These are phyloP conservation scores for Polyporus arcularius DNA, from an alignment of 768 basidiomycete genomes.

Conservation along the genomic window DNA sequence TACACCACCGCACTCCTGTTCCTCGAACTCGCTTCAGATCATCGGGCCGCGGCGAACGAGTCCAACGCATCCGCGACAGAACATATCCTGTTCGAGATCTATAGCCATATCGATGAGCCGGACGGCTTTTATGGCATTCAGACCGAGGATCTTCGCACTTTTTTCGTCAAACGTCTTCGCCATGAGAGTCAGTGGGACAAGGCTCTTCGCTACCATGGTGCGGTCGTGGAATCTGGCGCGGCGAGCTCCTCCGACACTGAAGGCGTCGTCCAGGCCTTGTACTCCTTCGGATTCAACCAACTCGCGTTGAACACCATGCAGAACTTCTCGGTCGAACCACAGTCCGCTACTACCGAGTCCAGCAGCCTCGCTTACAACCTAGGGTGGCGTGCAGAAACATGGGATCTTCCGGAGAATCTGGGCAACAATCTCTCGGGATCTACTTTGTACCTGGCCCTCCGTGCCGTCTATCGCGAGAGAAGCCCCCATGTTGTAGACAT, in stretches of 20 bases:
- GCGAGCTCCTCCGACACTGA: conserved; percentile 46
- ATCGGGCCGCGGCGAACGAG: conserved; percentile 30
- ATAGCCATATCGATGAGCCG: conserved; percentile 94
- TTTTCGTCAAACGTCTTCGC: conserved; percentile 83
- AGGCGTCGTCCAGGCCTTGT: conserved; percentile 78
- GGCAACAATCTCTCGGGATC: conserved; percentile 49
- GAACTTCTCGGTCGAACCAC: neutral
- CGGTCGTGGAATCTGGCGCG: conserved; percentile 67
- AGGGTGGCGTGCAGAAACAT: conserved; percentile 93
- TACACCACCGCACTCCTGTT: conserved; percentile 92
- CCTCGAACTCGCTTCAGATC: conserved; percentile 75
- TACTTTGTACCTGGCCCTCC: conserved; percentile 75
- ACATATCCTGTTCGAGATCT: conserved; percentile 86
- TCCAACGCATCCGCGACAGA: conserved; percentile 46
- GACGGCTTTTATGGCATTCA: conserved; percentile 97
- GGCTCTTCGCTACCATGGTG: conserved; percentile 89
- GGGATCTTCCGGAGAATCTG: conserved; percentile 82
- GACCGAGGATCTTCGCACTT: conserved; percentile 71
- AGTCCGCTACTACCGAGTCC: conserved; percentile 18
- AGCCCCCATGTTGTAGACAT: conserved; percentile 49
- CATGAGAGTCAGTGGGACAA: conserved; percentile 94
- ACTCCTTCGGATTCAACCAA: conserved; percentile 86
- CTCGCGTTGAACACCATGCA: conserved; percentile 68
- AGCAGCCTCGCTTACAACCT: conserved; percentile 61
- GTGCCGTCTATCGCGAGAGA: conserved; percentile 81